phyloP scores from a whole-genome alignment of 441 rosid species.

The Erodium moschatum region DNA sequence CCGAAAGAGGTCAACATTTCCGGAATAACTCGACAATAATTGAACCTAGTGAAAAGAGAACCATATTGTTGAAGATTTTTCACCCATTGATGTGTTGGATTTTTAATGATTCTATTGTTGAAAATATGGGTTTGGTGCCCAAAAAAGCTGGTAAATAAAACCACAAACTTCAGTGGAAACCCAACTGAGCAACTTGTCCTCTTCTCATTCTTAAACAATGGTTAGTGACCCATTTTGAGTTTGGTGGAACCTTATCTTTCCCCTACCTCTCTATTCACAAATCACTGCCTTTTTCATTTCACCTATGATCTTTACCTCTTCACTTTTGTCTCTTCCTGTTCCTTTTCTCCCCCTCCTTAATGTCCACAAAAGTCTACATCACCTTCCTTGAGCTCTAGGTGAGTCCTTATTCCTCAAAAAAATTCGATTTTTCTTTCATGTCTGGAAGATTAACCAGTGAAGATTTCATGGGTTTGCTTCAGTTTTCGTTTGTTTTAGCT shows the following conservation, averaged over 20 bases:
- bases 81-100: too few relatives aligned
- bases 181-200: slow-evolving; percentile 20
- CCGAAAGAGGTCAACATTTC: too few relatives aligned
- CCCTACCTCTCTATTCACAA: neutral
- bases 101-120: neutral
- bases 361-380: slow-evolving; percentile 11
- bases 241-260: slow-evolving; percentile 12
- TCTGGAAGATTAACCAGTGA: too few relatives aligned
- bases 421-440: neutral
- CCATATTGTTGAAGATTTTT: too few relatives aligned
- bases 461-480: too few relatives aligned
- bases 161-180: slow-evolving; percentile 3
- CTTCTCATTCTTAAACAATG: slow-evolving; percentile 13
- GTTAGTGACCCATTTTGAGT: slow-evolving; percentile 8
- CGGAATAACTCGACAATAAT: too few relatives aligned
- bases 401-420: slow-evolving; percentile 19
- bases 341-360: slow-evolving; percentile 16
- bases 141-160: neutral
- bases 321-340: slow-evolving; percentile 14
- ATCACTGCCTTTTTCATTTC: too few relatives aligned
- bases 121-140: slow-evolving; percentile 5
- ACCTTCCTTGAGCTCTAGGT: slow-evolving; percentile 23
- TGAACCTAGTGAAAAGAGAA: too few relatives aligned
- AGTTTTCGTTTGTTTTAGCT: too few relatives aligned
- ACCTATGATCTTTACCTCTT: too few relatives aligned